Evolutionary conservation across 768 basidiomycete genomes (phyloP).

Genomic region (Xanthoconium purpureum): DNA sequence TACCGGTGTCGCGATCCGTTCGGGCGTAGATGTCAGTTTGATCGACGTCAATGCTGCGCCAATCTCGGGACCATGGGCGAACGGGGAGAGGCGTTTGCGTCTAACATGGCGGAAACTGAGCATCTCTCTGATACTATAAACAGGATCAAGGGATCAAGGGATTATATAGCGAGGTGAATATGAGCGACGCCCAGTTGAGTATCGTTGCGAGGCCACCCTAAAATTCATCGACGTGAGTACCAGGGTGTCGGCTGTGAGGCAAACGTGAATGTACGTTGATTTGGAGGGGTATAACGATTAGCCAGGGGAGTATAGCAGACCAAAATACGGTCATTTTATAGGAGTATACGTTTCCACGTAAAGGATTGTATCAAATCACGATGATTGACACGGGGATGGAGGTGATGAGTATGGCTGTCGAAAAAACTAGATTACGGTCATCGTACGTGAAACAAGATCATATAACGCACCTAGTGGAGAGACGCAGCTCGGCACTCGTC

Average conservation of each 20-base stretch:
- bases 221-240: neutral
- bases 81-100: constrained; percentile 7
- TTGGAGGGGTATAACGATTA: constrained; percentile 24
- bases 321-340: constrained; percentile 22
- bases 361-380: constrained; percentile 25
- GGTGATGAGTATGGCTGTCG: constrained; percentile 24
- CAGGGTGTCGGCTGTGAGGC: neutral
- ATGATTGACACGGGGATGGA: constrained; percentile 24
- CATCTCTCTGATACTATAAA: constrained; percentile 19
- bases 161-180: constrained; percentile 23
- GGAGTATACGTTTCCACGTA: constrained; percentile 24
- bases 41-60: neutral
- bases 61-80: neutral
- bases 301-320: constrained; percentile 24
- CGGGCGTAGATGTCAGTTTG: neutral
- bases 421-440: neutral
- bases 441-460: no score
- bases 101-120: constrained; percentile 19
- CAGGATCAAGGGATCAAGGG: constrained; percentile 22
- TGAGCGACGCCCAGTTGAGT: constrained; percentile 25
- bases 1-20: neutral
- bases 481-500: constrained; percentile 15
- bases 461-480: constrained; percentile 20
- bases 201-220: constrained; percentile 16
- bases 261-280: constrained; percentile 14